Percentiles rank a stretch among this genome's conserved stretches.
Evolutionary conservation across 176 grass and related monocot genomes (phyloP).

Genomic region (Eremochloa ophiuroides): DNA sequence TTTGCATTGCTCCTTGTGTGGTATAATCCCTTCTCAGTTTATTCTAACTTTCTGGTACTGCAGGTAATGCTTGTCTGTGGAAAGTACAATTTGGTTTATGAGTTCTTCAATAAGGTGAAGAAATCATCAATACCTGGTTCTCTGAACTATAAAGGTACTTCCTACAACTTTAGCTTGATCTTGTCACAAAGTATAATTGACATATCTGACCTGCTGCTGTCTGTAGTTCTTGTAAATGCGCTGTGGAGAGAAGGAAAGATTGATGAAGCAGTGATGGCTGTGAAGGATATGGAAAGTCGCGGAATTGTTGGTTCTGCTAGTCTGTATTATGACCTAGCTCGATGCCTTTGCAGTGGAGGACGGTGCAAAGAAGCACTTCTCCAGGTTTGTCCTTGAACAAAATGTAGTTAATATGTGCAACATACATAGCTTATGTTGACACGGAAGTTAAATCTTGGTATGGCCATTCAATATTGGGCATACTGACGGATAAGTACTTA

Average conservation of each 20-base stretch:
- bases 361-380: conserved; percentile 87
- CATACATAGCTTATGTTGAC: conserved; percentile 5
- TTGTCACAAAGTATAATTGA: background rate
- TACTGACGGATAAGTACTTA: conserved; percentile 1
- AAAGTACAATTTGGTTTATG: conserved; percentile 95
- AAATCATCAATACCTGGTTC: conserved; percentile 63
- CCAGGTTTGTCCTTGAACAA: conserved; percentile 51
- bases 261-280: conserved; percentile 75
- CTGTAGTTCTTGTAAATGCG: conserved; percentile 85
- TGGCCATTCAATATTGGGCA: conserved; percentile 1
- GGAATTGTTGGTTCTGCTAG: conserved; percentile 89
- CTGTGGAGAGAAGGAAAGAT: conserved; percentile 93
- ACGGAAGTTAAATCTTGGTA: background rate
- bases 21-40: background rate
- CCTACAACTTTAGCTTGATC: conserved; percentile 19
- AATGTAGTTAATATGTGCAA: conserved; percentile 11
- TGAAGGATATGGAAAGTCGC: conserved; percentile 88
- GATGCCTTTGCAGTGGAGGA: conserved; percentile 88
- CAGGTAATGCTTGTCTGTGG: conserved; percentile 93
- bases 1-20: conserved; percentile 6
- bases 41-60: conserved; percentile 26
- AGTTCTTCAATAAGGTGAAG: conserved; percentile 84
- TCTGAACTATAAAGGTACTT: conserved; percentile 88
- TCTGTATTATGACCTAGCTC: conserved; percentile 96
- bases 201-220: conserved; percentile 9